Evolutionary conservation across 1,139 yeast genomes (phyloP).

Genomic region (Waltiozyma sp.): DNA sequence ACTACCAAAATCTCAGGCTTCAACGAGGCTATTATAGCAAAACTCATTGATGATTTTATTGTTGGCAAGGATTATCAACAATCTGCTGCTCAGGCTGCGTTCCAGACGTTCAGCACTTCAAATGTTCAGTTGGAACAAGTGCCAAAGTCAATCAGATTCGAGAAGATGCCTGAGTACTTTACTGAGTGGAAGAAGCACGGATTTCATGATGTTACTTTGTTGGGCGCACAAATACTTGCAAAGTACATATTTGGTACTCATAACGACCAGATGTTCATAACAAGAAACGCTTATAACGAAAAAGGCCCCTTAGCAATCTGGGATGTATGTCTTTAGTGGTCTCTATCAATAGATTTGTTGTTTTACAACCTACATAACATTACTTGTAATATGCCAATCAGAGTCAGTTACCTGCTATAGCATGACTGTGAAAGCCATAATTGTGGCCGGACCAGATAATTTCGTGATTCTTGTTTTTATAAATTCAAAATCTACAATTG

Average conservation of each 20-base stretch:
- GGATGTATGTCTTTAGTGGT: conserved; percentile 31
- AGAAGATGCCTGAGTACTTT: conserved; percentile 81
- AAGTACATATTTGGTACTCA: conserved; percentile 70
- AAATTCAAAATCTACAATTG: no score
- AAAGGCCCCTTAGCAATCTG: conserved; percentile 61
- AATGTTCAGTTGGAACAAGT: conserved; percentile 42
- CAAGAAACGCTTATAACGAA: conserved; percentile 64
- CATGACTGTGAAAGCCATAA: no score
- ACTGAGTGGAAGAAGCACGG: conserved; percentile 90
- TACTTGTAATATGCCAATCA: no score
- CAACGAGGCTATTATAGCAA: conserved; percentile 54
- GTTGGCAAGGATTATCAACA: conserved; percentile 25
- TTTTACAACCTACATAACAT: no score
- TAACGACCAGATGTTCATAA: conserved; percentile 54
- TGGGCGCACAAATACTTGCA: conserved; percentile 84
- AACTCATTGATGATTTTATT: conserved; percentile 49
- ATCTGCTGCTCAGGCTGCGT: conserved; percentile 20
- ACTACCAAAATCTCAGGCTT: conserved; percentile 70
- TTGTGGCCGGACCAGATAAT: no score
- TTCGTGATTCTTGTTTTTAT: no score
- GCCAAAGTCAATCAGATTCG: conserved; percentile 60
- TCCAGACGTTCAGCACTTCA: conserved; percentile 21
- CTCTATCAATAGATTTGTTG: no score
- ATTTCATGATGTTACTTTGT: conserved; percentile 64
- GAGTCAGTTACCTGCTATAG: no score